phyloP scores from a whole-genome alignment of 169 alveolate species.

The Plasmodium vinckei region DNA sequence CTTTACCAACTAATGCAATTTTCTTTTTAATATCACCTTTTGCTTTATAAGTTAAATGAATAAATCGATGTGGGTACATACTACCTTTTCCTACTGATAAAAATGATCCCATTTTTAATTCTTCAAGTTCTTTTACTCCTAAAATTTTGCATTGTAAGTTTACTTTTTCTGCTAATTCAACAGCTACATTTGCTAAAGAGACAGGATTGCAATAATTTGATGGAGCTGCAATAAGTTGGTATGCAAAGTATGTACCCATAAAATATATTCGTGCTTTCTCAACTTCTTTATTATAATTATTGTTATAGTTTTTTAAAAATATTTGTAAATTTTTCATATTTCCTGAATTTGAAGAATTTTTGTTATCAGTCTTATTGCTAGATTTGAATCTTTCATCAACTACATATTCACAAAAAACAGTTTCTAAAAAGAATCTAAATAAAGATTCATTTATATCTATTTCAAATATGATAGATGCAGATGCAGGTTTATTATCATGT shows the following conservation, averaged over 20 bases:
- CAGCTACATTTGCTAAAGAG: conserved; percentile 82
- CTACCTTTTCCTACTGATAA: conserved; percentile 92
- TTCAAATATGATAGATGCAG: conserved; percentile 51
- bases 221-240: conserved; percentile 88
- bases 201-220: conserved; percentile 89
- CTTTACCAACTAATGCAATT: conserved; percentile 95
- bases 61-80: conserved; percentile 88
- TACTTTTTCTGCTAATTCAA: conserved; percentile 79
- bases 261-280: conserved; percentile 43
- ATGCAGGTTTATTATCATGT: conserved; percentile 27
- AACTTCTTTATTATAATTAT: conserved; percentile 10
- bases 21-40: conserved; percentile 77
- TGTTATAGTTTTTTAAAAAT: conserved; percentile 21
- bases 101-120: conserved; percentile 90
- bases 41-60: conserved; percentile 87
- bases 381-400: conserved; percentile 72
- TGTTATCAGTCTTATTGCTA: background rate
- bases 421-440: conserved; percentile 59
- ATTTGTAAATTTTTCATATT: conserved; percentile 17
- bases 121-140: conserved; percentile 87
- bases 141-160: conserved; percentile 85
- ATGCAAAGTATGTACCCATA: conserved; percentile 73
- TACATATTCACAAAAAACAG: conserved; percentile 53
- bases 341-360: background rate
- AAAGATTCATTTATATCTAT: conserved; percentile 22